Base-by-base conservation (phyloP, 768 basidiomycete species). In the Trametes cinnabarina region DNA sequence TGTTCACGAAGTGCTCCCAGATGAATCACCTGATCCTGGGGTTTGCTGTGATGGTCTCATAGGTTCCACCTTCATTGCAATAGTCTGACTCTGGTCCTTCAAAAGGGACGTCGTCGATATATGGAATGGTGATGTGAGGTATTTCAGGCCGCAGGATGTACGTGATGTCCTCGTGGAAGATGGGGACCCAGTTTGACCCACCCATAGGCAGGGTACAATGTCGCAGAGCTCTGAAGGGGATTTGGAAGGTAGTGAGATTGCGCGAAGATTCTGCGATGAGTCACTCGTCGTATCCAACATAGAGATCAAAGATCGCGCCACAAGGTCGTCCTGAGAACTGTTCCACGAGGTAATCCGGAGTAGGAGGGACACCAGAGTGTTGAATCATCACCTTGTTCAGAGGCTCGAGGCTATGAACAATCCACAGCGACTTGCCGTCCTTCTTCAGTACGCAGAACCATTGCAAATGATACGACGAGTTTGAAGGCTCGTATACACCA, bases 291-390 rank as follows among this genome's bases (percentile, higher is more conserved):
- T 55, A 61, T 11, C 52, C 59, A 5, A 61, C 54, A 22, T 55
- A 61, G 26, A 61, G 53, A 35, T 61, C 59, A n/a, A 61, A 47
- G n/a, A 51, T 42, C 14, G 44, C 52, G n/a, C 54, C 44, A 52
- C 59, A 64, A 2, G 65, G 22, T 1, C 66, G 55, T 4, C 68
- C 68, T 15, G 55, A 65, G 30, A 32, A 32, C 30, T 32, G 30
- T 11, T 32, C 30, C 30, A 11, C 30, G 30, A 32, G 30, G 11
- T 32, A 32, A n/a, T n/a, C n/a, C n/a, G n/a, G n/a, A n/a, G n/a
- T n/a, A n/a, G n/a, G n/a, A n/a, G n/a, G n/a, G n/a, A n/a, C n/a
- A n/a, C n/a, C n/a, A n/a, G n/a, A n/a, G n/a, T n/a, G n/a, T n/a
- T n/a, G n/a, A n/a, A n/a, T n/a, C n/a, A n/a, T n/a, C n/a, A n/a